Percentiles rank a stretch among this genome's conserved stretches.
Evolutionary conservation across 352 stramenopile genomes (phyloP).

Genomic region (Phytopythium aichiense): DNA sequence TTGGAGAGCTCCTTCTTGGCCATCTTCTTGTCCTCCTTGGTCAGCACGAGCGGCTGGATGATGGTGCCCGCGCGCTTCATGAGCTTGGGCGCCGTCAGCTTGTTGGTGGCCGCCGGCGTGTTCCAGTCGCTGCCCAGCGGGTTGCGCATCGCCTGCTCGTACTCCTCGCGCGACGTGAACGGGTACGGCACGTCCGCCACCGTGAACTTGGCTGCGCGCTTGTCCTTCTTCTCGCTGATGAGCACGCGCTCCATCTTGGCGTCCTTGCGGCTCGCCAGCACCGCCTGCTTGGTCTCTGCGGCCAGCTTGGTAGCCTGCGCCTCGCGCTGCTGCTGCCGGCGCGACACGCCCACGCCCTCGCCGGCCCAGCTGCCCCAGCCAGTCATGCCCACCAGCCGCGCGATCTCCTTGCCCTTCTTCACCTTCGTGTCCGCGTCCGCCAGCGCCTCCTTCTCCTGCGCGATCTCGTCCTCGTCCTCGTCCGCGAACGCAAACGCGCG

Average conservation of each 20-base stretch:
- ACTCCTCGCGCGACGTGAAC: conserved; percentile 96
- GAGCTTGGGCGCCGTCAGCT: conserved; percentile 92
- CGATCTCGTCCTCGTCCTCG: conserved; percentile 92
- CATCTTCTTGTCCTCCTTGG: conserved; percentile 82
- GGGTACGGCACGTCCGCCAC: conserved; percentile 95
- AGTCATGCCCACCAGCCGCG: conserved; percentile 77
- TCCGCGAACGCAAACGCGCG: conserved; percentile 94
- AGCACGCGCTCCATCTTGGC: conserved; percentile 63
- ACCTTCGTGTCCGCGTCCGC: conserved; percentile 56
- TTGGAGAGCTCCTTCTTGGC: conserved; percentile 75
- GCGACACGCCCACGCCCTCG: conserved; percentile 68
- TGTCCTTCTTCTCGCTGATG: conserved; percentile 89
- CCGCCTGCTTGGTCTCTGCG: conserved; percentile 66
- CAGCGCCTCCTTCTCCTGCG: conserved; percentile 88
- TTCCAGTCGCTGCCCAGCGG: conserved; percentile 95
- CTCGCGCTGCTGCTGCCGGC: conserved; percentile 82
- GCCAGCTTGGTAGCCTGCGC: conserved; percentile 67
- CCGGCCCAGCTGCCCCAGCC: conserved; percentile 92
- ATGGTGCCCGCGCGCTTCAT: conserved; percentile 91
- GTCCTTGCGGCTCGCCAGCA: conserved; percentile 67
- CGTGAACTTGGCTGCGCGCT: conserved; percentile 82
- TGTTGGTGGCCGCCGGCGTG: conserved; percentile 86
- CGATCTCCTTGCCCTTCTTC: conserved; percentile 76
- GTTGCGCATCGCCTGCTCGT: conserved; percentile 96
- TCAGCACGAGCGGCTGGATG: conserved; percentile 91